Conservation (phyloP, 208 protist genomes). For the Leishmania lainsoni region DNA sequence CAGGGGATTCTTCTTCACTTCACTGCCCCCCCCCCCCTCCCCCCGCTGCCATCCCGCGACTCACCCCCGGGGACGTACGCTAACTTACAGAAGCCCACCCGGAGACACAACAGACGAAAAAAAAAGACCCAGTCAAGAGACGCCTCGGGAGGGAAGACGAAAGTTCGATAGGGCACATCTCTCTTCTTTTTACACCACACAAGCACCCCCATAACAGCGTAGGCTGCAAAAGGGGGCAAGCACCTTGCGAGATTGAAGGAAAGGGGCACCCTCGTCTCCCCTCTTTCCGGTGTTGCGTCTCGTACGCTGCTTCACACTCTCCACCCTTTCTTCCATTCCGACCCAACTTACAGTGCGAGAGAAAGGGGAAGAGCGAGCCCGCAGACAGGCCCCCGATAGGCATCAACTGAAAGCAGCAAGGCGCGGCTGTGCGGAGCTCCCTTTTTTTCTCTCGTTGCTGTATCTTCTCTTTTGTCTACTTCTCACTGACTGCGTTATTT, state of each 20-base stretch:
- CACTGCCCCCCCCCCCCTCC: neutral
- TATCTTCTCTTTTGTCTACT: neutral
- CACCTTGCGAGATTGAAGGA: neutral
- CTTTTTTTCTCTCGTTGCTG: conserved; percentile 3
- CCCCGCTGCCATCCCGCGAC: neutral
- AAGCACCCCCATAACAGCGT: neutral
- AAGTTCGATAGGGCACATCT: neutral
- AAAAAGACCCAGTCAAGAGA: neutral
- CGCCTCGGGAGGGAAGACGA: neutral
- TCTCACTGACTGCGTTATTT: neutral
- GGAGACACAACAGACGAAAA: neutral
- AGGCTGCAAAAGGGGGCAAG: neutral
- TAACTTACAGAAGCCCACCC: neutral
- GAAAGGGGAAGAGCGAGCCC: neutral
- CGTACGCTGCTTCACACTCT: neutral
- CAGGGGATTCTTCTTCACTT: neutral
- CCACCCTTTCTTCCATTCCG: neutral
- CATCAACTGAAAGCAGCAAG: neutral
- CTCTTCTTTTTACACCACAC: neutral
- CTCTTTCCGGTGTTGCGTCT: neutral
- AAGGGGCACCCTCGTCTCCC: neutral
- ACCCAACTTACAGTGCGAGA: neutral
- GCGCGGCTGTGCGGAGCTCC: neutral
- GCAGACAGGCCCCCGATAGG: neutral
- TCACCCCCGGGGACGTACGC: neutral